Evolutionary conservation across 108 stramenopile species (phyloP), one percentile per base, ranked within the genome.

Genomic region (Nitzschia inconspicua): DNA sequence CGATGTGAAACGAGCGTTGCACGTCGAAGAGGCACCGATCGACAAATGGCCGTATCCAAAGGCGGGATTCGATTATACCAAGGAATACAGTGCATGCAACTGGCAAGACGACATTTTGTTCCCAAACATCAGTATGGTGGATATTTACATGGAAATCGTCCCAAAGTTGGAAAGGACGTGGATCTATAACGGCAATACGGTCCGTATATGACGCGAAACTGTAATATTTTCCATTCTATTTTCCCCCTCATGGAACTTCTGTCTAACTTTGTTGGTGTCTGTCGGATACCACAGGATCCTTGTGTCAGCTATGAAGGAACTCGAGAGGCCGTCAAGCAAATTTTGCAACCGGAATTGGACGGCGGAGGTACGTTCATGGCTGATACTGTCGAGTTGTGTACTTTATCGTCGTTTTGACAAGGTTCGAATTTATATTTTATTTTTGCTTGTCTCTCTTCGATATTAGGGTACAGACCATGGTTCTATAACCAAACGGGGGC

Each of bases 271-370:
- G 11, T 47, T 47, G 9, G 16, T 47, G 16, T 13, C 18, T 7
- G n/a, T 47, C 14, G 16, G 7, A 7, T 19, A 7, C 18, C 46
- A 47, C 46, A 18, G 18, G 85, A 86, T 47, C 85, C 85, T 32
- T 86, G 85, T 48, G 85, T 86, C 4, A 60, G 63, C 49, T 86
- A 77, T 46, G 85, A 86, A 72, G 81, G 85, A 32, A 86, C 85
- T 16, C 72, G 85, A 11, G 47, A 54, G 44, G 85, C 85, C 29
- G 54, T 86, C 32, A 70, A 77, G 41, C 79, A 69, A 37, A 60
- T 86, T 40, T 66, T 75, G 29, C 58, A 75, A 20, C 24, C 44
- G 7, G 79, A 82, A 63, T n/a, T 80, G 1, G 75, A 80, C 54
- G 78, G 80, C 4, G 83, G 83, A 16, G 48, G n/a, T n/a, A n/a